Percentiles rank a stretch among this genome's conserved stretches.
Conservation (phyloP, 306 rosid species). For the Ochetophila trinervis region DNA sequence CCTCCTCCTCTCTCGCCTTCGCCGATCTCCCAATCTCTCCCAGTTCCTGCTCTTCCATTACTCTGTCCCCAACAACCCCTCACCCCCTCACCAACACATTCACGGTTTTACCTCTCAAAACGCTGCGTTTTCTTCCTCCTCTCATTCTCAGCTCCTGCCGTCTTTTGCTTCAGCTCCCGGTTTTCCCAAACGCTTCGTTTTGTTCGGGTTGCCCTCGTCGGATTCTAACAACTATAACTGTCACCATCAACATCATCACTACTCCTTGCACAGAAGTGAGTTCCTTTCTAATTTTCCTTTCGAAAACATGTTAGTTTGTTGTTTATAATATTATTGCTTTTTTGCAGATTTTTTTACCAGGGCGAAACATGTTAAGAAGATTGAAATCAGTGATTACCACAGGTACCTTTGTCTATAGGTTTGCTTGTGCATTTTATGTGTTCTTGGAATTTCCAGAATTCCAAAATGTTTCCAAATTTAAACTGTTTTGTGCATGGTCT, state of each 20-base stretch:
- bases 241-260: slow-evolving; percentile 21
- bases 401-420: slow-evolving; percentile 35
- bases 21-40: slow-evolving; percentile 17
- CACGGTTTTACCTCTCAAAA: slow-evolving; percentile 2
- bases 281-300: neutral
- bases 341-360: slow-evolving; percentile 67
- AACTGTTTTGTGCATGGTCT: neutral
- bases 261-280: slow-evolving; percentile 48
- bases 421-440: neutral
- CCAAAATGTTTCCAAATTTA: neutral
- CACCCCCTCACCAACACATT: neutral
- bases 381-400: slow-evolving; percentile 70
- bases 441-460: neutral
- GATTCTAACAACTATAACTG: slow-evolving; percentile 20
- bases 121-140: slow-evolving; percentile 16
- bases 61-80: slow-evolving; percentile 15
- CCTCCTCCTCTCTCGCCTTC: slow-evolving; percentile 36
- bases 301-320: neutral
- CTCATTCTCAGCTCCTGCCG: slow-evolving; percentile 17
- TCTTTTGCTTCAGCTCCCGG: slow-evolving; percentile 12
- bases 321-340: neutral
- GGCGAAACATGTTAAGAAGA: slow-evolving; percentile 55
- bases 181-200: slow-evolving; percentile 32
- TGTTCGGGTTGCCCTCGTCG: slow-evolving; percentile 26
- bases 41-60: slow-evolving; percentile 24